phyloP scores from a whole-genome alignment of 805 yeast genomes.

The Candida oleophila region DNA sequence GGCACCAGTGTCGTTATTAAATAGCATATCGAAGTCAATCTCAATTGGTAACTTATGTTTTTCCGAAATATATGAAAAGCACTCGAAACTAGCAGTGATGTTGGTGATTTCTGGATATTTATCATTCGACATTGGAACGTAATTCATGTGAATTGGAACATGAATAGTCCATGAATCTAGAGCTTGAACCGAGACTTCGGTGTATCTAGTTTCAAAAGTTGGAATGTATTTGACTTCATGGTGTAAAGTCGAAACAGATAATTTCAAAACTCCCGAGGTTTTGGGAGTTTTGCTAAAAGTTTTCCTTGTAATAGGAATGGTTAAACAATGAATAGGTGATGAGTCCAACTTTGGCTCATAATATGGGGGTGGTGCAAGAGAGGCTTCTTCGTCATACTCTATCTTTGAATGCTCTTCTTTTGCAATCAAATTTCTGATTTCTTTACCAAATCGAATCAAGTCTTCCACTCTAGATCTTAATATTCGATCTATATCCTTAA shows the following conservation, averaged over 20 bases:
- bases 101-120: constrained; percentile 6
- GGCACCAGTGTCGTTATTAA: constrained; percentile 10
- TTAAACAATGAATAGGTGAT: neutral
- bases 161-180: constrained; percentile 21
- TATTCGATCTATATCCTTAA: neutral
- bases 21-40: constrained; percentile 17
- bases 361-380: neutral
- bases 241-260: neutral
- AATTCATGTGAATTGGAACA: constrained; percentile 25
- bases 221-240: constrained; percentile 17
- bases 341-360: neutral
- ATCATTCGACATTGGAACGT: neutral
- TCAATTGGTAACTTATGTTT: constrained; percentile 16
- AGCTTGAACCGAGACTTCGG: neutral
- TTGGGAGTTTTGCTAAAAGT: constrained; percentile 8
- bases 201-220: constrained; percentile 17
- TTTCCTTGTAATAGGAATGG: neutral
- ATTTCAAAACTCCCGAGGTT: constrained; percentile 5
- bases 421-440: neutral
- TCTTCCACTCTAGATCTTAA: neutral
- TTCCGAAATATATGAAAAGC: constrained; percentile 1
- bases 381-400: neutral
- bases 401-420: neutral
- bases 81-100: neutral
- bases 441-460: neutral